Evolutionary conservation across 2,329 filamentous ascomycete genomes (phyloP).

Genomic region (Hypoxylon sp.): DNA sequence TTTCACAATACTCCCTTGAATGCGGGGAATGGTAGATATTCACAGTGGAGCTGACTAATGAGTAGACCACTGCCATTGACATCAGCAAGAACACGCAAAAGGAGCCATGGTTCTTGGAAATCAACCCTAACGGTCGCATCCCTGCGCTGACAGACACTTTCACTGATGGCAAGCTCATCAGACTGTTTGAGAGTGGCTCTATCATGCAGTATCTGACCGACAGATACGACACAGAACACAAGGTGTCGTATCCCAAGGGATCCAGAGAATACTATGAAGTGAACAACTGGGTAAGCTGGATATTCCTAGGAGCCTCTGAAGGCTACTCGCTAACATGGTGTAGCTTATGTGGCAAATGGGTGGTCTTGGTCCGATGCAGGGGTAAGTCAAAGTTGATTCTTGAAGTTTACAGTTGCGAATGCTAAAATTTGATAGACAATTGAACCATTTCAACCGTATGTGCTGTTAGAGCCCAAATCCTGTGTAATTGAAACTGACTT

Average conservation of each 20-base stretch:
- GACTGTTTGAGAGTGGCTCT: constrained; percentile 85
- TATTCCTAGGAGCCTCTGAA: constrained; percentile 2
- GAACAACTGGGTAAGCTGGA: constrained; percentile 77
- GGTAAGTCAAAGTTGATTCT: constrained; percentile 49
- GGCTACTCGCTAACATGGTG: constrained; percentile 32
- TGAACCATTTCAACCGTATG: constrained; percentile 83
- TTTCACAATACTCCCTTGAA: background rate
- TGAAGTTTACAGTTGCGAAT: background rate
- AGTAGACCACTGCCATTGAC: constrained; percentile 72
- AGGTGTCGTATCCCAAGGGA: constrained; percentile 82
- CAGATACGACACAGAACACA: constrained; percentile 84
- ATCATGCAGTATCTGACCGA: constrained; percentile 89
- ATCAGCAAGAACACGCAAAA: constrained; percentile 84
- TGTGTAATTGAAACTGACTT: constrained; percentile 10
- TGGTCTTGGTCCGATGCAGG: constrained; percentile 86
- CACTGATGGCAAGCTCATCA: constrained; percentile 78
- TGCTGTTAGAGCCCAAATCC: constrained; percentile 3
- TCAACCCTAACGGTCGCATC: constrained; percentile 95
- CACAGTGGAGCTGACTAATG: constrained; percentile 18
- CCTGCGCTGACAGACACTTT: constrained; percentile 88
- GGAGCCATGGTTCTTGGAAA: constrained; percentile 87
- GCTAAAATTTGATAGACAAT: constrained; percentile 65
- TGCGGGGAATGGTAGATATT: background rate
- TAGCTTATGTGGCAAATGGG: constrained; percentile 82
- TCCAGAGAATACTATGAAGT: constrained; percentile 83